phyloP scores from a whole-genome alignment of 2,329 filamentous ascomycete genomes.

The Fusarium devonianum region DNA sequence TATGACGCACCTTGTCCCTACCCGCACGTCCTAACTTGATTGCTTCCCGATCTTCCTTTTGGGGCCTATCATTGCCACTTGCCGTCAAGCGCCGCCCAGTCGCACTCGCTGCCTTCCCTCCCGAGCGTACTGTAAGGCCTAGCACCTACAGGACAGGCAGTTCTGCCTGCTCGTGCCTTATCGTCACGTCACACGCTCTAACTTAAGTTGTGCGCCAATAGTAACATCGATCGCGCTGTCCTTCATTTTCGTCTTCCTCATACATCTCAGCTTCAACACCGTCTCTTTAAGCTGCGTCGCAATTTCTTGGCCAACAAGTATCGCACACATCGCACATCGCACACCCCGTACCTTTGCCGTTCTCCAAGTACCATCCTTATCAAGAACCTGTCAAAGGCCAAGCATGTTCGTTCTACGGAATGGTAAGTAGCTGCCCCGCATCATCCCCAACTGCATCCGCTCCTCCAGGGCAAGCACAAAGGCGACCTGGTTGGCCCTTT shows the following conservation, averaged over 20 bases:
- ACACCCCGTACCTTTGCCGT: constrained; percentile 5
- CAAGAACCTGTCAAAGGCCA: constrained; percentile 21
- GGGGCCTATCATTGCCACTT: constrained; percentile 19
- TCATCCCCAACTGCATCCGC: constrained; percentile 29
- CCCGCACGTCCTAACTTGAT: constrained; percentile 15
- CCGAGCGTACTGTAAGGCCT: too few species aligned
- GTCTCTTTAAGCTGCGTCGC: constrained; percentile 1
- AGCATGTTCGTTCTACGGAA: constrained; percentile 51
- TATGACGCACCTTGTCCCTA: constrained; percentile 39
- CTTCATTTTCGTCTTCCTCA: constrained; percentile 3
- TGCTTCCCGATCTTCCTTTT: constrained; percentile 6
- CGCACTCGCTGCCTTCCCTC: not conserved
- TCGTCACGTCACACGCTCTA: constrained; percentile 30
- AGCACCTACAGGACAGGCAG: too few species aligned
- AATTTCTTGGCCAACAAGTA: constrained; percentile 9
- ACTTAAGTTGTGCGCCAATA: constrained; percentile 24
- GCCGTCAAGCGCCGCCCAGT: constrained; percentile 11
- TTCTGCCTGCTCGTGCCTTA: constrained; percentile 30
- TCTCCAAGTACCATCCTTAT: too few species aligned
- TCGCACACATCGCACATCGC: not conserved
- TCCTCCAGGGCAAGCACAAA: constrained; percentile 15
- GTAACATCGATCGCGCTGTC: constrained; percentile 24
- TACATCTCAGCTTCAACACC: too few species aligned
- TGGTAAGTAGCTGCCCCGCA: constrained; percentile 44
- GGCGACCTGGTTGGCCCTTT: not conserved